Conservation (phyloP, 805 yeast species). For the Yarrowia divulgata region DNA sequence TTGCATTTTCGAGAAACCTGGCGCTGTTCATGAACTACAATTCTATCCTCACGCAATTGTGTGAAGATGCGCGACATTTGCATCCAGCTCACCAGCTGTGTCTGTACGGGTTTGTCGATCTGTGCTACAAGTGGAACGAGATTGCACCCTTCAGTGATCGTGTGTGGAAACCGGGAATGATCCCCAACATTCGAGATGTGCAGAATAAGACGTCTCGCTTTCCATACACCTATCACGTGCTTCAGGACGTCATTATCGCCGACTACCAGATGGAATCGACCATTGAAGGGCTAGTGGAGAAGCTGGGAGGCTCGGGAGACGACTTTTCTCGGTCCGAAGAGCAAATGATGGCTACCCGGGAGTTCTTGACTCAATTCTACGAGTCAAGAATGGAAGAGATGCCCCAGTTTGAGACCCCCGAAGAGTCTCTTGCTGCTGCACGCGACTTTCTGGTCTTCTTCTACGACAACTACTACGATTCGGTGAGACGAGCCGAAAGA, state of each 20-base stretch:
- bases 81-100: constrained; percentile 34
- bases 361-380: constrained; percentile 19
- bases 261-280: constrained; percentile 35
- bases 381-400: constrained; percentile 14
- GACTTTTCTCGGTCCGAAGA: constrained; percentile 8
- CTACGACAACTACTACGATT: constrained; percentile 23
- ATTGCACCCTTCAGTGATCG: constrained; percentile 17
- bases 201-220: constrained; percentile 12
- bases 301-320: constrained; percentile 15
- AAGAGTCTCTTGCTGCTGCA: not conserved
- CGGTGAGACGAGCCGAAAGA: not conserved
- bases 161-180: constrained; percentile 13
- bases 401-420: constrained; percentile 1
- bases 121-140: constrained; percentile 22
- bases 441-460: constrained; percentile 16
- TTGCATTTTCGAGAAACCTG: not conserved
- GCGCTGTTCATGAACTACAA: constrained; percentile 11
- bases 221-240: constrained; percentile 27
- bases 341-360: constrained; percentile 2
- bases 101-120: constrained; percentile 25
- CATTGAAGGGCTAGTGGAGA: constrained; percentile 22
- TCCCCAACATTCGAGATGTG: constrained; percentile 25
- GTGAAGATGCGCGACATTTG: constrained; percentile 16
- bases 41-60: constrained; percentile 17
- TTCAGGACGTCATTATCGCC: constrained; percentile 29